Percentiles rank a stretch among this genome's conserved stretches.
Conservation (phyloP, 208 protist species). For the Porcisia hertigi region DNA sequence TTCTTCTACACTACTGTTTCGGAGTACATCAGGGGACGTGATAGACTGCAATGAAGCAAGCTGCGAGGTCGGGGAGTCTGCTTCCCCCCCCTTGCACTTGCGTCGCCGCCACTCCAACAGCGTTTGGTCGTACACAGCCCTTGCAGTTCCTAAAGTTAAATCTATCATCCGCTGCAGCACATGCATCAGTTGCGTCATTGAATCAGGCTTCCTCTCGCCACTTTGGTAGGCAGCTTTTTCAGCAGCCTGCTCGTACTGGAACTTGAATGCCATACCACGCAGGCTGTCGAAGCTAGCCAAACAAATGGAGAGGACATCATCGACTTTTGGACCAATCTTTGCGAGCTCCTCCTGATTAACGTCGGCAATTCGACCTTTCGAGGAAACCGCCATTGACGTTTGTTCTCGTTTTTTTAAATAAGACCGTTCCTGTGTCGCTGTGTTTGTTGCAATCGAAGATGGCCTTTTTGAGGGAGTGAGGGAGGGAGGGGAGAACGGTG, state of each 20-base stretch:
- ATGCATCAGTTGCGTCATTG: conserved; percentile 57
- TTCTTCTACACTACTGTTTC: conserved; percentile 81
- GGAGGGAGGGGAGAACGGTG: not conserved
- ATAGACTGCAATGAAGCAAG: conserved; percentile 22
- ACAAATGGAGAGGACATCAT: conserved; percentile 62
- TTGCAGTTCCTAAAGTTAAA: conserved; percentile 55
- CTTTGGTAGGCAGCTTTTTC: conserved; percentile 69
- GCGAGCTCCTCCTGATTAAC: conserved; percentile 48
- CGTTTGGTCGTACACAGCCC: conserved; percentile 43
- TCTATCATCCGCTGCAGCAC: conserved; percentile 75
- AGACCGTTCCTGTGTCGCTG: not conserved
- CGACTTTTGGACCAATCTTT: conserved; percentile 60
- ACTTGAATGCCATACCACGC: conserved; percentile 63
- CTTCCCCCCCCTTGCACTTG: conserved; percentile 22
- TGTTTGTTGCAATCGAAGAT: not conserved
- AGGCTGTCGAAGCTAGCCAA: conserved; percentile 59
- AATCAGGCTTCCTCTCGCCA: conserved; percentile 39
- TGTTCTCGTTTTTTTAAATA: not conserved
- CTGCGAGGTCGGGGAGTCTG: conserved; percentile 12
- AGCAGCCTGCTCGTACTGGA: conserved; percentile 82
- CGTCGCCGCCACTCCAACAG: conserved; percentile 28
- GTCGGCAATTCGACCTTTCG: conserved; percentile 26
- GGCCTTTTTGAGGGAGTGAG: not conserved
- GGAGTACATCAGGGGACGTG: conserved; percentile 38
- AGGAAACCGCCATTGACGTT: conserved; percentile 11